phyloP scores from a whole-genome alignment of 345 rosid species.

The Salix suchowensis region DNA sequence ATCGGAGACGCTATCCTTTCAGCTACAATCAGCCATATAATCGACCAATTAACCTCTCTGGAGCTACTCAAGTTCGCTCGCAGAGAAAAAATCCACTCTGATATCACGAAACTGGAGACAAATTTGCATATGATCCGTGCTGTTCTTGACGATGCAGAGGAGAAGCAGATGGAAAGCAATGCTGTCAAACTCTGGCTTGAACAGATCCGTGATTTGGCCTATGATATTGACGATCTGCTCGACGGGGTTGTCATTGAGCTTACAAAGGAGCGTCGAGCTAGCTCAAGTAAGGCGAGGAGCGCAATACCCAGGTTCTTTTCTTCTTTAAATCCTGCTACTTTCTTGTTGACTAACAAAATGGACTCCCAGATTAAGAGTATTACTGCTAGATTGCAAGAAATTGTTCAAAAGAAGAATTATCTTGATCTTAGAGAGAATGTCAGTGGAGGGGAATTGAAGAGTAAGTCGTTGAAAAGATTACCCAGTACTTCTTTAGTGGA shows the following conservation, averaged over 20 bases:
- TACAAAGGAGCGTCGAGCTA: background rate
- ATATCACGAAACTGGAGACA: slow-evolving; percentile 10
- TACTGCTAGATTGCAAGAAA: slow-evolving; percentile 6
- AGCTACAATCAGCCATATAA: too few relatives aligned
- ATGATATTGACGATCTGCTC: slow-evolving; percentile 17
- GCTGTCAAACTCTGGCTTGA: slow-evolving; percentile 14
- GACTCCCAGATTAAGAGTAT: background rate
- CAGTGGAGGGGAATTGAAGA: background rate
- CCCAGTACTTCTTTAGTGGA: slow-evolving; percentile 9
- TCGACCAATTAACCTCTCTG: background rate
- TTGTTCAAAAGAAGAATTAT: background rate
- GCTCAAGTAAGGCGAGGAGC: background rate
- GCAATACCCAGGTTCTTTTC: background rate
- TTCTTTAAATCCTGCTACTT: background rate
- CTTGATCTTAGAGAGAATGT: slow-evolving; percentile 6
- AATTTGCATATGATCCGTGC: background rate
- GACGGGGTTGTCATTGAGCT: slow-evolving; percentile 9
- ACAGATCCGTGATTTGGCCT: slow-evolving; percentile 13
- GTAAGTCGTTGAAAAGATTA: background rate
- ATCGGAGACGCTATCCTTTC: too few relatives aligned
- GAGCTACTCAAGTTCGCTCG: background rate
- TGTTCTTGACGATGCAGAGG: slow-evolving; percentile 20
- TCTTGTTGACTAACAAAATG: background rate
- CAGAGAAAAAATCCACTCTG: background rate
- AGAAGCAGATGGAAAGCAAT: slow-evolving; percentile 9